Evolutionary conservation across 257 asterid genomes (phyloP).

Genomic region (Solanum medicagineum): DNA sequence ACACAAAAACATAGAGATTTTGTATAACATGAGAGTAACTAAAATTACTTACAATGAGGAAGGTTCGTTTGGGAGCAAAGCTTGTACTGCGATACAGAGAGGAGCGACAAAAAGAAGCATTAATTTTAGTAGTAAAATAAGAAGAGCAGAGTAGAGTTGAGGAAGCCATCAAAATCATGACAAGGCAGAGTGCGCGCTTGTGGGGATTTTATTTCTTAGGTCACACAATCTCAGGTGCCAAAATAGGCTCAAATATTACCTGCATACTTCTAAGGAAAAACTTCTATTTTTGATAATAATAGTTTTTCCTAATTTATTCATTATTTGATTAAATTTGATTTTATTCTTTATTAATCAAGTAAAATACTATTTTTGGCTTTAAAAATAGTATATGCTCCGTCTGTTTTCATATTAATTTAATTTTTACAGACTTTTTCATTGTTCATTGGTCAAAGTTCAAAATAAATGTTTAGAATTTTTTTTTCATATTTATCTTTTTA

Average conservation of each 20-base stretch:
- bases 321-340: neutral
- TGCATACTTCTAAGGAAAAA: no score
- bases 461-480: no score
- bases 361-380: no score
- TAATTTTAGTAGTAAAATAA: neutral
- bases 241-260: neutral
- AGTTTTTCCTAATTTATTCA: no score
- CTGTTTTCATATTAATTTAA: no score
- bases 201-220: neutral
- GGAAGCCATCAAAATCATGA: conserved; percentile 28
- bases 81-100: neutral
- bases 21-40: no score
- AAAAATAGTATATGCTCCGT: no score
- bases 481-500: no score
- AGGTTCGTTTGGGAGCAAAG: conserved; percentile 5
- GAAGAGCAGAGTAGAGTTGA: conserved; percentile 20
- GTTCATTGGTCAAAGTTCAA: no score
- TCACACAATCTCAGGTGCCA: neutral
- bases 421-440: no score
- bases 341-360: neutral
- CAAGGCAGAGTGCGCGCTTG: neutral
- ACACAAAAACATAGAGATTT: neutral
- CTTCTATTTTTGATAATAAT: no score
- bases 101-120: conserved; percentile 11
- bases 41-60: neutral